Evolutionary conservation across 805 yeast genomes (phyloP), one percentile per base, ranked within the genome.

Genomic region (Nakazawaea holstii): DNA sequence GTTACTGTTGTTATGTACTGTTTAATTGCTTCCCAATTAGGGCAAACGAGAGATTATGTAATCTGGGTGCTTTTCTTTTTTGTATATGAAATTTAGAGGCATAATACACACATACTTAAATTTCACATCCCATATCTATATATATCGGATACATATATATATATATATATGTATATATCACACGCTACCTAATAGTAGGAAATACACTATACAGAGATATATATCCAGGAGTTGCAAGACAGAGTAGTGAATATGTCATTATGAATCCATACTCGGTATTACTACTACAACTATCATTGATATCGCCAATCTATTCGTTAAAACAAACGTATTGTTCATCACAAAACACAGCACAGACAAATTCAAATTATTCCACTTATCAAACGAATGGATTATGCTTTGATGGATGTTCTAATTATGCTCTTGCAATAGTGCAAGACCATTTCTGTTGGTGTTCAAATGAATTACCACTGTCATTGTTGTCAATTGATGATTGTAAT

Each of bases 371-470:
- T 8, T 40, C 58, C 30, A 31, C 41, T 3, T 63, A 42, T 41
- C 60, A 56, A 52, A 60, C 67, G 11, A 73, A 73, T 51, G 81
- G 81, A 0, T 57, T 53, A 17, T 77, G 83, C 54, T 50, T 61
- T 6, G 62, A 64, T 40, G 51, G 57, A 30, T 77, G 83, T 53
- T 13, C 36, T 3, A 71, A 68, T 3, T 65, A 59, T 49, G 59
- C 67, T 5, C 73, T 69, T 43, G 82, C 74, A 13, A 68, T 77
- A 9, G 62, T 76, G n/a, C 77, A 70, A 54, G 62, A 61, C 6
- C 42, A 59, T 10, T 29, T 59, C 38, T 77, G 83, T 52, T 76
- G 77, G 76, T 77, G 82, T 54, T 65, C 79, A 6, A 63, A 75
- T 52, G 49, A 59, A 15, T 57, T 70, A 11, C 80, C 82, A 6